Conservation (phyloP, 2,329 filamentous ascomycete species). For the Penicillium sp. region DNA sequence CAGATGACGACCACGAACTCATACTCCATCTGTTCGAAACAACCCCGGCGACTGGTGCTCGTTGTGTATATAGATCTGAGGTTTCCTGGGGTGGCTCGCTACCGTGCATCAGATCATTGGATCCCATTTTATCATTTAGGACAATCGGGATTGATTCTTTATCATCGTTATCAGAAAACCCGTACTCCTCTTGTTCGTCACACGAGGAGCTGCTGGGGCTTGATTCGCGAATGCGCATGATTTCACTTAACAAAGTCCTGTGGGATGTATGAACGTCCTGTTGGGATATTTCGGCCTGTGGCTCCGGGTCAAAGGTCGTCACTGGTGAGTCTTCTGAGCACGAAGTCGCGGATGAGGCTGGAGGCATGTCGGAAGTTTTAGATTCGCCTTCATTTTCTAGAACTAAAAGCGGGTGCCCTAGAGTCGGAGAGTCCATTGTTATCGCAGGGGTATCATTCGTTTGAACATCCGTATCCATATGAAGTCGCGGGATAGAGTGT, state of each 20-base stretch:
- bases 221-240: slow-evolving; percentile 54
- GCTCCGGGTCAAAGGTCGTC: slow-evolving; percentile 69
- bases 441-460: slow-evolving; percentile 24
- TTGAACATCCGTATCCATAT: slow-evolving; percentile 32
- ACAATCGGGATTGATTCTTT: slow-evolving; percentile 62
- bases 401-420: slow-evolving; percentile 37
- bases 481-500: slow-evolving; percentile 30
- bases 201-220: slow-evolving; percentile 49
- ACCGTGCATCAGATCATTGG: slow-evolving; percentile 39
- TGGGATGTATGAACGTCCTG: slow-evolving; percentile 39
- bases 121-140: slow-evolving; percentile 53
- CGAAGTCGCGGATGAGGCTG: slow-evolving; percentile 57
- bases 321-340: slow-evolving; percentile 67
- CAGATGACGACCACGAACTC: slow-evolving; percentile 51
- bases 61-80: slow-evolving; percentile 4
- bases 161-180: slow-evolving; percentile 55
- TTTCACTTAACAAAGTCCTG: slow-evolving; percentile 52
- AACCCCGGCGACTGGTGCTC: slow-evolving; percentile 22
- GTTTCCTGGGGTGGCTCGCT: slow-evolving; percentile 35
- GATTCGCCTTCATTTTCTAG: slow-evolving; percentile 17
- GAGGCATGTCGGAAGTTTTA: slow-evolving; percentile 17
- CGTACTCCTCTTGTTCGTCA: slow-evolving; percentile 44
- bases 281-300: slow-evolving; percentile 63
- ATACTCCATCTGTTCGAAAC: slow-evolving; percentile 48
- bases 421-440: slow-evolving; percentile 50